Evolutionary conservation across 2,329 filamentous ascomycete species (phyloP).

Genomic region (Neodidymelliopsis sp.): DNA sequence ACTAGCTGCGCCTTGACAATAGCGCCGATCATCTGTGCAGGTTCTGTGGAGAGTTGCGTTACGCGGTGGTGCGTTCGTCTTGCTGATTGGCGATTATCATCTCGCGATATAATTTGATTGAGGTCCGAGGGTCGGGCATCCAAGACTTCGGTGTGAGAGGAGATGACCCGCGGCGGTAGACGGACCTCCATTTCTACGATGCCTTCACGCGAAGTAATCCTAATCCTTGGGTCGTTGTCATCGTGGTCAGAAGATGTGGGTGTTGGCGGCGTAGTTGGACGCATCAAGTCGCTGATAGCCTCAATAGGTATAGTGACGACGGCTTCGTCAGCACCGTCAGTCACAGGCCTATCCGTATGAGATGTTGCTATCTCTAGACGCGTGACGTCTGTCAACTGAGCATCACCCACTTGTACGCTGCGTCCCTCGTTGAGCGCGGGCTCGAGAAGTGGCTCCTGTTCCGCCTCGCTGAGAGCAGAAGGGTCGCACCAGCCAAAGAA

Average conservation of each 20-base stretch:
- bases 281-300: conserved; percentile 21
- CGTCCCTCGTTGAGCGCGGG: conserved; percentile 11
- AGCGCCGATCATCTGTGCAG: conserved; percentile 42
- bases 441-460: conserved; percentile 1
- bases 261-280: conserved; percentile 34
- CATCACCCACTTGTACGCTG: conserved; percentile 28
- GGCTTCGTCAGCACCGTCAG: conserved; percentile 11
- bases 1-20: conserved; percentile 44
- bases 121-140: conserved; percentile 19
- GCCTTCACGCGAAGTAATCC: conserved; percentile 49
- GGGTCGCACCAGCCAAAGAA: conserved; percentile 38
- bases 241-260: conserved; percentile 37
- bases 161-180: conserved; percentile 43
- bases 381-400: conserved; percentile 30
- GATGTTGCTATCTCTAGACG: conserved; percentile 32
- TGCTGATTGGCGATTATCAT: conserved; percentile 3
- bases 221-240: conserved; percentile 46
- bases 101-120: conserved; percentile 14
- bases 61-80: conserved; percentile 40
- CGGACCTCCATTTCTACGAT: conserved; percentile 51
- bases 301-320: conserved; percentile 19
- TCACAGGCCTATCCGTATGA: conserved; percentile 9
- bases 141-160: conserved; percentile 36
- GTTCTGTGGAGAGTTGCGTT: conserved; percentile 45
- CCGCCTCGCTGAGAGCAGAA: background rate